phyloP scores from a whole-genome alignment of 306 rosid genomes.

The Biancaea sappan region DNA sequence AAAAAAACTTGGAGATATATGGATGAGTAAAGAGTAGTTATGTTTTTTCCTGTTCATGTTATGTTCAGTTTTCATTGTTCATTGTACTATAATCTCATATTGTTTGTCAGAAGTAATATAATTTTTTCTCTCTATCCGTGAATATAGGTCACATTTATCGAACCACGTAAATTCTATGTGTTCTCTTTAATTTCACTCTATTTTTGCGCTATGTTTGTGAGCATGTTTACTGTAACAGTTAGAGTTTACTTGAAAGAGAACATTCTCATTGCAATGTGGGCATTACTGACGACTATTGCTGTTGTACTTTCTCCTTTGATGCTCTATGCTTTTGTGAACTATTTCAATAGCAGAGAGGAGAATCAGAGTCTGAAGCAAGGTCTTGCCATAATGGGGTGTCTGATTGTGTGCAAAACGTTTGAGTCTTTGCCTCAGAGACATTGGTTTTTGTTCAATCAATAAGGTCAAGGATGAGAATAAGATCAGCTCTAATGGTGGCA shows the following conservation, averaged over 20 bases:
- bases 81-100: too few relatives aligned
- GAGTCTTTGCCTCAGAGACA: constrained; percentile 77
- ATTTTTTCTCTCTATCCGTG: too few relatives aligned
- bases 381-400: constrained; percentile 50
- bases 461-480: constrained; percentile 76
- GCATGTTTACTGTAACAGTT: too few relatives aligned
- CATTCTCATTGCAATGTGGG: constrained; percentile 48
- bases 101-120: too few relatives aligned
- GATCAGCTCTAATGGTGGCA: constrained; percentile 83
- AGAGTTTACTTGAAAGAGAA: constrained; percentile 64
- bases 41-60: too few relatives aligned
- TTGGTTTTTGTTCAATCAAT: constrained; percentile 62
- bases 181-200: too few relatives aligned
- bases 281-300: constrained; percentile 49
- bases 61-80: too few relatives aligned
- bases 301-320: constrained; percentile 64
- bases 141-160: too few relatives aligned
- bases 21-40: too few relatives aligned
- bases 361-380: constrained; percentile 43
- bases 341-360: constrained; percentile 41
- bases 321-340: constrained; percentile 69
- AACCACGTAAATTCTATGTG: too few relatives aligned
- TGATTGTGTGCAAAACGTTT: constrained; percentile 50
- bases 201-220: too few relatives aligned
- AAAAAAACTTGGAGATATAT: too few relatives aligned